Conservation (phyloP, 1,284 basidiomycete species). For the Irpex lacteus region DNA sequence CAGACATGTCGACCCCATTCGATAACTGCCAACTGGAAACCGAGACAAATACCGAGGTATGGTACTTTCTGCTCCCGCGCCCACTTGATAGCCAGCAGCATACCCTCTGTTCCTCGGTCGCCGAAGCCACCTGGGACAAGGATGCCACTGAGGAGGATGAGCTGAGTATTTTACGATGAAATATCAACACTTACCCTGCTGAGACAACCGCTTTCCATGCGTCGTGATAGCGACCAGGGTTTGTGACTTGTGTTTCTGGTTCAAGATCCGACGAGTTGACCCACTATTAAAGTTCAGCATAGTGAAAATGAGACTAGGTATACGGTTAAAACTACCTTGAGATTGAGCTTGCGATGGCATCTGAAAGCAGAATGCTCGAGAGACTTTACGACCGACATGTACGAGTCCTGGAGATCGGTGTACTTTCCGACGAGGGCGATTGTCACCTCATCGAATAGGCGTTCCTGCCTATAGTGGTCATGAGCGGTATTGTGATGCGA, state of each 20-base stretch:
- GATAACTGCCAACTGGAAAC: slow-evolving; percentile 96
- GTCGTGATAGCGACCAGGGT: slow-evolving; percentile 92
- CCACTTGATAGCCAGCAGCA: slow-evolving; percentile 97
- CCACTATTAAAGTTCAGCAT: slow-evolving; percentile 59
- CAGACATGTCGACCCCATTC: slow-evolving; percentile 93
- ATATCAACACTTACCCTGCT: slow-evolving; percentile 59
- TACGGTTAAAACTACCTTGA: slow-evolving; percentile 57
- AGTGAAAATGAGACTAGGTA: background rate
- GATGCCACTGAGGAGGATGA: slow-evolving; percentile 63
- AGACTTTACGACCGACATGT: slow-evolving; percentile 98
- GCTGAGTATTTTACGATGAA: background rate
- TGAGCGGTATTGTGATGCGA: background rate
- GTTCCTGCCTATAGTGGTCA: slow-evolving; percentile 67
- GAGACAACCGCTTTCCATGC: slow-evolving; percentile 94
- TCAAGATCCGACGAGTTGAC: slow-evolving; percentile 97
- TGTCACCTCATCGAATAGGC: slow-evolving; percentile 87
- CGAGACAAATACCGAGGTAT: slow-evolving; percentile 96
- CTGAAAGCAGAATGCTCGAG: slow-evolving; percentile 96
- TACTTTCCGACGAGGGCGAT: slow-evolving; percentile 98
- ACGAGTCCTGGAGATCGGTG: slow-evolving; percentile 95
- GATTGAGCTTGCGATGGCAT: slow-evolving; percentile 78
- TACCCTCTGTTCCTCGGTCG: slow-evolving; percentile 91
- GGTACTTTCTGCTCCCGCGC: slow-evolving; percentile 94
- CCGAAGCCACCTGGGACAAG: slow-evolving; percentile 97
- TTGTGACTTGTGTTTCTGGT: slow-evolving; percentile 69